These are phyloP conservation scores for Nitzschia inconspicua DNA, from an alignment of 108 stramenopile genomes.

Conservation along the genomic window DNA sequence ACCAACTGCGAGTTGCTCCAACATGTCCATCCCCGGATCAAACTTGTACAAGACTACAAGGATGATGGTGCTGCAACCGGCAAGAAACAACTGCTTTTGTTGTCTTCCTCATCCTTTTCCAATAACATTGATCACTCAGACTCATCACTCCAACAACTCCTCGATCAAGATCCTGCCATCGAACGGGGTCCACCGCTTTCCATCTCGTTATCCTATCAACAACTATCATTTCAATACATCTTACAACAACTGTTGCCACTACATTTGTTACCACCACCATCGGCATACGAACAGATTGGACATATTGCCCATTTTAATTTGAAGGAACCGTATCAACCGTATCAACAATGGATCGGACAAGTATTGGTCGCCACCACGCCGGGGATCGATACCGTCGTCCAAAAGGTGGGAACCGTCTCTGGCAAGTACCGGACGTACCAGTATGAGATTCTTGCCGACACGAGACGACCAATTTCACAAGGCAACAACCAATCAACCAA, in stretches of 20 bases:
- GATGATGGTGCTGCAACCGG: neutral
- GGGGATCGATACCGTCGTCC: conserved; percentile 86
- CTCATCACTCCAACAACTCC: neutral
- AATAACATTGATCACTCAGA: neutral
- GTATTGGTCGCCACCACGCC: conserved; percentile 79
- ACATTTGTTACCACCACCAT: conserved; percentile 55
- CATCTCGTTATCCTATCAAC: conserved; percentile 41
- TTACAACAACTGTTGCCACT: conserved; percentile 60
- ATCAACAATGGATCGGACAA: conserved; percentile 81
- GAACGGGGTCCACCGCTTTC: conserved; percentile 11
- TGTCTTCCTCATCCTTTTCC: conserved; percentile 4
- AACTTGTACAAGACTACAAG: conserved; percentile 51
- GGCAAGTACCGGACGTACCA: conserved; percentile 93
- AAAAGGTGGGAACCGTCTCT: conserved; percentile 89
- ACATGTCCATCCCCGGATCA: conserved; percentile 64
- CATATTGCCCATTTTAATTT: conserved; percentile 97
- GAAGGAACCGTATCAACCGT: conserved; percentile 69
- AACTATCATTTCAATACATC: conserved; percentile 64
- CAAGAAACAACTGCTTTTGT: conserved; percentile 13
- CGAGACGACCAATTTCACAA: neutral
- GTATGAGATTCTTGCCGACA: conserved; percentile 83
- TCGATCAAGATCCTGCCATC: neutral
- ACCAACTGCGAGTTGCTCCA: conserved; percentile 37
- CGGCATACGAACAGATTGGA: conserved; percentile 92
- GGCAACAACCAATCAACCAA: neutral